These are phyloP conservation scores for Dacryopinax primogenitus DNA, from an alignment of 768 basidiomycete genomes.

Conservation along the genomic window DNA sequence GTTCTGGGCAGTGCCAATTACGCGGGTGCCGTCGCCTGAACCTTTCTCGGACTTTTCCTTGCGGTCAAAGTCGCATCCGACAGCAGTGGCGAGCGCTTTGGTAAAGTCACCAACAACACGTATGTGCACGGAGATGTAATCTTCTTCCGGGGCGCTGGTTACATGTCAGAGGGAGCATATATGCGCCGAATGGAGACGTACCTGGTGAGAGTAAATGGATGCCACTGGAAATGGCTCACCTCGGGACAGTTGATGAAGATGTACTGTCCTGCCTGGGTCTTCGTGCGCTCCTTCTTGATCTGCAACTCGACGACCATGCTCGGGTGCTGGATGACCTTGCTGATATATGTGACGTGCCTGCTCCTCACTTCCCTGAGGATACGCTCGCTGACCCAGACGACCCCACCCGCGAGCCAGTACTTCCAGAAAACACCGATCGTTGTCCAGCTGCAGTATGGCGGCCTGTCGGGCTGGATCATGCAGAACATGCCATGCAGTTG, in stretches of 20 bases:
- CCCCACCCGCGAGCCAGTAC: slow-evolving; percentile 79
- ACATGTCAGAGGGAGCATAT: slow-evolving; percentile 10
- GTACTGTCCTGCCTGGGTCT: slow-evolving; percentile 75
- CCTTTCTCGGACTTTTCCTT: slow-evolving; percentile 38
- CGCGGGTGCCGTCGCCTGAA: slow-evolving; percentile 37
- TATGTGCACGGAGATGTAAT: slow-evolving; percentile 88
- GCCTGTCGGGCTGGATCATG: slow-evolving; percentile 84
- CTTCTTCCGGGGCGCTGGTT: slow-evolving; percentile 78
- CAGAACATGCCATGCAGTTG: slow-evolving; percentile 95
- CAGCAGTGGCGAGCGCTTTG: slow-evolving; percentile 56
- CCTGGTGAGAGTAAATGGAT: slow-evolving; percentile 90
- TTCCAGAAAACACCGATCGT: slow-evolving; percentile 93
- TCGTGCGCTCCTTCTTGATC: slow-evolving; percentile 91
- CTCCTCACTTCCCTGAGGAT: slow-evolving; percentile 84
- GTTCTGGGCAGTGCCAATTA: slow-evolving; percentile 44
- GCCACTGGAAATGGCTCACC: slow-evolving; percentile 92
- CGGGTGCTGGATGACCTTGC: slow-evolving; percentile 90
- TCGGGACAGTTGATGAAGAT: slow-evolving; percentile 86
- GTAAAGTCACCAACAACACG: slow-evolving; percentile 91
- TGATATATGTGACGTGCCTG: slow-evolving; percentile 81
- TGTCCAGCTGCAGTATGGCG: slow-evolving; percentile 76
- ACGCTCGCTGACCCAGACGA: slow-evolving; percentile 78
- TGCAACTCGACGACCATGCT: slow-evolving; percentile 89
- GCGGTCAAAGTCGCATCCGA: slow-evolving; percentile 70
- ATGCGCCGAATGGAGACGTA: slow-evolving; percentile 21